phyloP scores from a whole-genome alignment of 2,329 filamentous ascomycete species.

The Xylariaceae sp. region DNA sequence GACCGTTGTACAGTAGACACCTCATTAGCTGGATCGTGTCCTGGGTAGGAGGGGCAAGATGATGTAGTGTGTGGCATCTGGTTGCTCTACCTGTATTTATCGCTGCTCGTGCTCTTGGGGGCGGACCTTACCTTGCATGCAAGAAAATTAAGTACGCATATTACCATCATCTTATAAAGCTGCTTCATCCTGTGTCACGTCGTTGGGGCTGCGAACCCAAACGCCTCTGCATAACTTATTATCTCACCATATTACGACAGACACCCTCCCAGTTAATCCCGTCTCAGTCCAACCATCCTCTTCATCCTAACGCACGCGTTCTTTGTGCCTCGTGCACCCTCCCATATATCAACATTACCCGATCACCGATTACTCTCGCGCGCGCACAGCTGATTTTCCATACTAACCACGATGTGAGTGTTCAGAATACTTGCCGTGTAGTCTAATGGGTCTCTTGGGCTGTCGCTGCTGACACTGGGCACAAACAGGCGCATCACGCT shows the following conservation, averaged over 20 bases:
- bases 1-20: too few relatives aligned
- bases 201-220: not conserved
- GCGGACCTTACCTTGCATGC: not conserved
- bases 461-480: slow-evolving; percentile 14
- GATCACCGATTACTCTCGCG: too few relatives aligned
- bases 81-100: slow-evolving; percentile 5
- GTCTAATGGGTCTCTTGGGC: not conserved
- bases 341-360: not conserved
- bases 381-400: too few relatives aligned
- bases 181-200: slow-evolving; percentile 2
- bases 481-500: slow-evolving; percentile 74
- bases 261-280: slow-evolving; percentile 14
- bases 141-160: not conserved
- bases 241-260: slow-evolving; percentile 21
- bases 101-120: too few relatives aligned
- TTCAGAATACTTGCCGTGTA: too few relatives aligned
- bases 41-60: slow-evolving; percentile 12
- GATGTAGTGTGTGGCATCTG: slow-evolving; percentile 20
- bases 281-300: slow-evolving; percentile 13
- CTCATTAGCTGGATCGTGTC: too few relatives aligned
- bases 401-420: too few relatives aligned
- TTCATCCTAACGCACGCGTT: not conserved
- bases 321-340: not conserved
- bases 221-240: slow-evolving; percentile 12
- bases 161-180: not conserved